Base-by-base conservation (phyloP, 495 filamentous ascomycete genomes). In the Aspergillus indologenus region DNA sequence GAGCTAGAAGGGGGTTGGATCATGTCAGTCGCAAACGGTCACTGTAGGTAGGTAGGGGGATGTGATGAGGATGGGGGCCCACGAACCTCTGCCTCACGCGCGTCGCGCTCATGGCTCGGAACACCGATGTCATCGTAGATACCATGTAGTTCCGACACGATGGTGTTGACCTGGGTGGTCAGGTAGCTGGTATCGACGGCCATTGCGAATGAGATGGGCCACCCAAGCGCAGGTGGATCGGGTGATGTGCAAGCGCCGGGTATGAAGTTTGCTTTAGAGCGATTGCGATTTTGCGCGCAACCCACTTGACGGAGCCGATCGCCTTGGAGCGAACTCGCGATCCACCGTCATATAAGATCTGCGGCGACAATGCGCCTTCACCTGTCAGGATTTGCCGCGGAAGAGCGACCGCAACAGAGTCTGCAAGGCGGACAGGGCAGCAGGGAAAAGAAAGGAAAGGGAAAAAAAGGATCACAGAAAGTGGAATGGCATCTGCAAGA, bases 121-220 rank as follows among this genome's bases (percentile, higher is more conserved):
- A 99, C 86, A 40, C 94, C 94, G 64, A 99, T 97, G 62, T 98
- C 93, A 72, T 98, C 94, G 66, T 95, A 99, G 50, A 97, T 81
- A 45, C 88, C 88, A 75, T 97, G 92, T 47, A 99, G 81, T 74
- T 96, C 89, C 68, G 82, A 81, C 64, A 96, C 89, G 67, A 96
- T 97, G 63, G 85, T 92, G 64, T 90, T 90, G 72, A 97, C 90
- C 82, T 97, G 92, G 68, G 92, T 90, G 65, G 90, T 88, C 70
- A 97, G 78, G 68, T 95, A 93, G 69, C 87, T 88, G 50, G 91
- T 90, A 75, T 97, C 91, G 84, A 96, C 94, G 43, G 73, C 70
- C 92, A 96, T 97, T 23, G 34, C 53, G 60, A 59, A 21, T 49
- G 24, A 23, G 23, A 42, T 5, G 24, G 9, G 11, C 18, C 21